phyloP scores from a whole-genome alignment of 176 grass and related monocot species.

The Rhynchospora breviuscula region DNA sequence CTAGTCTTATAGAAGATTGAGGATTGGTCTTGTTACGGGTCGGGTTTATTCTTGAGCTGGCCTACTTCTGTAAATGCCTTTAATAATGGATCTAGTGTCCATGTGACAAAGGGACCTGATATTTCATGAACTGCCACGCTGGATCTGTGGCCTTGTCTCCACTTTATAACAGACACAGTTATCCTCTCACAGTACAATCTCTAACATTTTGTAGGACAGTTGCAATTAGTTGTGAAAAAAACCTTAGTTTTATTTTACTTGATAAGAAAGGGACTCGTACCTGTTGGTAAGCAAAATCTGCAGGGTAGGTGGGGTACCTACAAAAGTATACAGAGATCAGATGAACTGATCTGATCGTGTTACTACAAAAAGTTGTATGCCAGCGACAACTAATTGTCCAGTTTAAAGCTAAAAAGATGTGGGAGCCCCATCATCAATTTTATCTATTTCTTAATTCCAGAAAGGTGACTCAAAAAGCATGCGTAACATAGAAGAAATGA shows the following conservation, averaged over 20 bases:
- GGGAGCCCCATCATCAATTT: background rate
- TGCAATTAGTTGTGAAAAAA: background rate
- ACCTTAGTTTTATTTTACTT: background rate
- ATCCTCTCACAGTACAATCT: background rate
- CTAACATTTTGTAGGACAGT: background rate
- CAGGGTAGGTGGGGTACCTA: conserved; percentile 41
- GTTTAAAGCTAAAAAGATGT: conserved; percentile 8
- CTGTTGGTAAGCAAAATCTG: conserved; percentile 49
- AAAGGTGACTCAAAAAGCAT: background rate
- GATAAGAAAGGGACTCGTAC: conserved; percentile 21
- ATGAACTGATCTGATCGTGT: background rate
- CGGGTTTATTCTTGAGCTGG: background rate
- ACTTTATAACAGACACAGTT: background rate
- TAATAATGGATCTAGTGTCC: background rate
- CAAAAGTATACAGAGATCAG: conserved; percentile 17
- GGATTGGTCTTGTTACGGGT: background rate
- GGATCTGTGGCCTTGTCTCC: background rate
- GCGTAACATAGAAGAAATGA: conserved; percentile 6
- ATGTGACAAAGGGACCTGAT: background rate
- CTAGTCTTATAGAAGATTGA: background rate
- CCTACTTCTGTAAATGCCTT: conserved; percentile 18
- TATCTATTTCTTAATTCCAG: background rate
- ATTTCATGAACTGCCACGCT: background rate
- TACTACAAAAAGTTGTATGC: background rate
- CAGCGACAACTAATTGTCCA: conserved; percentile 1